Percentiles rank a stretch among this genome's conserved stretches.
Conservation (phyloP, 495 filamentous ascomycete species). For the Neurospora discreta region DNA sequence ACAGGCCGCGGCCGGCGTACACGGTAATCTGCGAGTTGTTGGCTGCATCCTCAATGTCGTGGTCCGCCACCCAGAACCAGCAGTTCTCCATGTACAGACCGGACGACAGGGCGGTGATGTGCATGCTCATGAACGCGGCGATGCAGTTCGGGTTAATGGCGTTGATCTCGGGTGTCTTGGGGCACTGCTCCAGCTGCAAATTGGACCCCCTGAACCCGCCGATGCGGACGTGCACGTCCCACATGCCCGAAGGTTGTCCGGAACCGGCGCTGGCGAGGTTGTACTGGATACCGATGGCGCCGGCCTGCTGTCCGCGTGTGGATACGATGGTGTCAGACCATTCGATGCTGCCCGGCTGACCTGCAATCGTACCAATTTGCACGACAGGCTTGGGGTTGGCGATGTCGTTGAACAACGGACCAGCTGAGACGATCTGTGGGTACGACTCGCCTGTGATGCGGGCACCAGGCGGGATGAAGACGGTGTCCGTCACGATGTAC, state of each 20-base stretch:
- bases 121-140: constrained; percentile 56
- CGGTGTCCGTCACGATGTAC: constrained; percentile 67
- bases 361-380: constrained; percentile 61
- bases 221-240: constrained; percentile 20
- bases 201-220: constrained; percentile 53
- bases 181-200: constrained; percentile 50
- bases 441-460: constrained; percentile 74
- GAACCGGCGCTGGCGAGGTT: constrained; percentile 8
- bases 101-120: constrained; percentile 46
- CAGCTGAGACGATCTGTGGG: constrained; percentile 71
- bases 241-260: constrained; percentile 17
- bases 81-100: constrained; percentile 54
- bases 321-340: constrained; percentile 69
- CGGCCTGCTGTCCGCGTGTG: constrained; percentile 17
- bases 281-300: constrained; percentile 26
- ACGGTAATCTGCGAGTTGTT: constrained; percentile 56
- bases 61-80: constrained; percentile 64
- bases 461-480: constrained; percentile 61
- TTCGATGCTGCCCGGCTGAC: constrained; percentile 62
- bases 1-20: constrained; percentile 56
- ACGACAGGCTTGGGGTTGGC: constrained; percentile 55
- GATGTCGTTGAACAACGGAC: constrained; percentile 51
- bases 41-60: constrained; percentile 53
- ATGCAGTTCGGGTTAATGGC: constrained; percentile 47
- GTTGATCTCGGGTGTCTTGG: constrained; percentile 45